These are phyloP conservation scores for Xylaria castorea DNA, from an alignment of 495 filamentous ascomycete species.

Conservation along the genomic window DNA sequence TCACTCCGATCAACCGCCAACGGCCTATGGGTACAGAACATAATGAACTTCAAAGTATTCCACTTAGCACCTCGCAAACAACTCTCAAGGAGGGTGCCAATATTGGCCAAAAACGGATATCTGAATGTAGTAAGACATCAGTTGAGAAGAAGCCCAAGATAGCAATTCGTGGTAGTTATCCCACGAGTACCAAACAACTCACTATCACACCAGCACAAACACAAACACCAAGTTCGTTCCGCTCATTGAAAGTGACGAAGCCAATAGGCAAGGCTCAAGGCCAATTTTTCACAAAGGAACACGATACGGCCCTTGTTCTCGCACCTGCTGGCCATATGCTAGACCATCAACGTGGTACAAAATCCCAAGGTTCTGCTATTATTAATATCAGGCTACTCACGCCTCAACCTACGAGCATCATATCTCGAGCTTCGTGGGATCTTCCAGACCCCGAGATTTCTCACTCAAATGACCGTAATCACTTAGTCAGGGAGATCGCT, in stretches of 20 bases:
- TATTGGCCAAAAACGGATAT: constrained; percentile 9
- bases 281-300: neutral
- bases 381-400: neutral
- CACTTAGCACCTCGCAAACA: neutral
- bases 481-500: neutral
- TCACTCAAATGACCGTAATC: neutral
- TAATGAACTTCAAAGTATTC: neutral
- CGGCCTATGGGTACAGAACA: neutral
- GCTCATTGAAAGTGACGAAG: constrained; percentile 18
- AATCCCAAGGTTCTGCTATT: neutral
- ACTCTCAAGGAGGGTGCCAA: neutral
- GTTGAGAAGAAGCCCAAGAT: constrained; percentile 8
- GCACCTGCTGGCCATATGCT: neutral
- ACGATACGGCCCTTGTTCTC: neutral
- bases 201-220: neutral
- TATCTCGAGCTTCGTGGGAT: neutral
- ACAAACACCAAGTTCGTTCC: neutral
- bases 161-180: neutral
- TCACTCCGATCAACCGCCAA: constrained; percentile 3
- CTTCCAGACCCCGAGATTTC: neutral
- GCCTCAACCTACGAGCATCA: neutral
- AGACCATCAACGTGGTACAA: neutral
- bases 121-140: neutral
- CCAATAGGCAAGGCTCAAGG: neutral
- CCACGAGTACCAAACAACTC: neutral